Evolutionary conservation across 768 basidiomycete species (phyloP).

Genomic region (Sarcodon aspratus): DNA sequence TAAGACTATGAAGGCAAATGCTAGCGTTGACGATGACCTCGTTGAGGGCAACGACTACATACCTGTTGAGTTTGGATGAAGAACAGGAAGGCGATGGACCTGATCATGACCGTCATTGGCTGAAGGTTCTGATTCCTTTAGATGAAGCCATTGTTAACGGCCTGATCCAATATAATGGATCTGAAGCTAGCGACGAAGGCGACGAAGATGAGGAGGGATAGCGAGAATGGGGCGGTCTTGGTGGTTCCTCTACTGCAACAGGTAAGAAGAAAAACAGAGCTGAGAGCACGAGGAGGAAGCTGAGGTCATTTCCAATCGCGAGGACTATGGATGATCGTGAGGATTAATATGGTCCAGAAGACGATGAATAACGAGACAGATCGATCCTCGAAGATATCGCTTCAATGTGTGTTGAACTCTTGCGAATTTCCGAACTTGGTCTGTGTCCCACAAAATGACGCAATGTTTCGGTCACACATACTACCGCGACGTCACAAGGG

Average conservation of each 20-base stretch:
- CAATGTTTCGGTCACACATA: no score
- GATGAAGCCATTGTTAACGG: slow-evolving; percentile 44
- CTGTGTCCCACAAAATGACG: no score
- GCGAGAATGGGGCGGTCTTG: slow-evolving; percentile 48
- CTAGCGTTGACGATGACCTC: slow-evolving; percentile 13
- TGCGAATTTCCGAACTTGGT: no score
- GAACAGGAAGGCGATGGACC: slow-evolving; percentile 25
- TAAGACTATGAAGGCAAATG: slow-evolving; percentile 66
- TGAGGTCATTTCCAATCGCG: slow-evolving; percentile 63
- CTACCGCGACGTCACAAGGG: no score
- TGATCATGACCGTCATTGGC: slow-evolving; percentile 36
- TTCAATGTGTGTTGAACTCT: not conserved
- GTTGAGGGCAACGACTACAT: slow-evolving; percentile 18
- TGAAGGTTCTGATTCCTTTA: slow-evolving; percentile 51
- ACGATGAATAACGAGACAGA: slow-evolving; percentile 50
- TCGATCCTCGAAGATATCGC: not conserved
- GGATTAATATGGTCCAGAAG: slow-evolving; percentile 72
- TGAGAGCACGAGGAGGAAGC: slow-evolving; percentile 36
- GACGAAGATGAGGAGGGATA: slow-evolving; percentile 26
- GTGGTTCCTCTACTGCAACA: slow-evolving; percentile 15
- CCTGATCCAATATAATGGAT: slow-evolving; percentile 50
- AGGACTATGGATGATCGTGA: slow-evolving; percentile 79
- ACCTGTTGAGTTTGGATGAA: slow-evolving; percentile 16
- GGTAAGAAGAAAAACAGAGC: slow-evolving; percentile 33
- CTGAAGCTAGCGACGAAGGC: slow-evolving; percentile 27